These are phyloP conservation scores for Didymella lethalis DNA, from an alignment of 2,329 filamentous ascomycete species.

Conservation along the genomic window DNA sequence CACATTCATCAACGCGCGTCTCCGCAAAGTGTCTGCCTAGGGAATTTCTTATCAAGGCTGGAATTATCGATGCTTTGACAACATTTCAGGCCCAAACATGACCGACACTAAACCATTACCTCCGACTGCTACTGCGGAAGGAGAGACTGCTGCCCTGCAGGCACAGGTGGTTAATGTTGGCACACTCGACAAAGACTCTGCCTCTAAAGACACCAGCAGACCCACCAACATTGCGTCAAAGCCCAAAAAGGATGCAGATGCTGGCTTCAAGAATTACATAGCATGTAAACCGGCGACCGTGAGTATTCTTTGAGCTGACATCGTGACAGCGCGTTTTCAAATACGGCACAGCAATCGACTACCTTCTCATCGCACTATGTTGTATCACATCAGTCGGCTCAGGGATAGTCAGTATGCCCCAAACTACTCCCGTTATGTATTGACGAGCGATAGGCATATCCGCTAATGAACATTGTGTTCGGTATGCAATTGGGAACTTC, in stretches of 20 bases:
- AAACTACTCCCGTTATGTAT: not conserved
- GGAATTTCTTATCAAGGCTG: not conserved
- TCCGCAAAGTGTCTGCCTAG: constrained; percentile 6
- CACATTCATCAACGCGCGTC: constrained; percentile 6
- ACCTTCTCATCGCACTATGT: constrained; percentile 36
- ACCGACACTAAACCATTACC: not conserved
- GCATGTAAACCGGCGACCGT: constrained; percentile 26
- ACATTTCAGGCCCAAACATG: not conserved
- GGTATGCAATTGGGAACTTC: constrained; percentile 62
- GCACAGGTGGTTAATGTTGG: constrained; percentile 22
- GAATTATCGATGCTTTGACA: not conserved
- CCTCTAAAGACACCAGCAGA: constrained; percentile 7
- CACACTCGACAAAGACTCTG: constrained; percentile 13
- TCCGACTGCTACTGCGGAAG: constrained; percentile 15
- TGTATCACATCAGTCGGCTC: constrained; percentile 45
- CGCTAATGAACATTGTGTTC: constrained; percentile 68
- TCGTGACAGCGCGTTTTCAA: constrained; percentile 42
- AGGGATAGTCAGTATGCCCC: constrained; percentile 30
- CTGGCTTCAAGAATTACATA: constrained; percentile 44
- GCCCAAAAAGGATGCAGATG: constrained; percentile 17
- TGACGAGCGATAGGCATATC: constrained; percentile 44
- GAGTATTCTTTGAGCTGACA: constrained; percentile 7
- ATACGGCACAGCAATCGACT: constrained; percentile 47
- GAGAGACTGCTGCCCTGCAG: constrained; percentile 24
- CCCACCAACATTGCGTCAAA: not conserved